A percentile compares a stretch with the other conserved stretches of the same genome.
Evolutionary conservation across 2,329 filamentous ascomycete species (phyloP).

Genomic region (Phialophora tarda): DNA sequence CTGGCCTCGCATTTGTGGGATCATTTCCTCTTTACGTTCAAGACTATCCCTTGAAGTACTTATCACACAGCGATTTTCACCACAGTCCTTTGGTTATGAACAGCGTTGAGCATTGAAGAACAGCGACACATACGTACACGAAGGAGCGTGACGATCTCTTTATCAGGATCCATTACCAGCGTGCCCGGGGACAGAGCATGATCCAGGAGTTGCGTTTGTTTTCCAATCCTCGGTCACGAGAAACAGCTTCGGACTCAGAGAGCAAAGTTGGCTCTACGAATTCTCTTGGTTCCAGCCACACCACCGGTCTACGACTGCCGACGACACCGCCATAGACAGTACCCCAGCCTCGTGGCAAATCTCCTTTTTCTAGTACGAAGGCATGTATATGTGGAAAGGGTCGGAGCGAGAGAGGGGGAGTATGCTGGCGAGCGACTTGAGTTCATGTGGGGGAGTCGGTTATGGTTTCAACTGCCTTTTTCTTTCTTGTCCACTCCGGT

Average conservation of each 20-base stretch:
- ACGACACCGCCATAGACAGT: constrained; percentile 33
- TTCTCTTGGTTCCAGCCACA: constrained; percentile 29
- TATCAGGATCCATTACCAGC: constrained; percentile 21
- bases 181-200: constrained; percentile 27
- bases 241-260: constrained; percentile 26
- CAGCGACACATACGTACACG: constrained; percentile 6
- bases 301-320: constrained; percentile 23
- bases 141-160: constrained; percentile 17
- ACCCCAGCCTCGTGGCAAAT: constrained; percentile 34
- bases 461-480: constrained; percentile 13
- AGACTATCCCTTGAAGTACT: constrained; percentile 23
- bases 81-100: constrained; percentile 31
- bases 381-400: constrained; percentile 26
- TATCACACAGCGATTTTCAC: constrained; percentile 9
- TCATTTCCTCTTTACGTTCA: constrained; percentile 15
- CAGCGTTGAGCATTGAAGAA: constrained; percentile 28
- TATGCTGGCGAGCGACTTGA: constrained; percentile 22
- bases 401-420: constrained; percentile 21
- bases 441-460: constrained; percentile 12
- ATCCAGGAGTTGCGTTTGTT: constrained; percentile 28
- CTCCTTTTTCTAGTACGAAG: constrained; percentile 33
- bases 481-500: constrained; percentile 12
- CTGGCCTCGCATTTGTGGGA: not conserved
- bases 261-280: constrained; percentile 31
- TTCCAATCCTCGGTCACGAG: constrained; percentile 18